These are phyloP conservation scores for Lignosus rhinocerotis DNA, from an alignment of 1,284 basidiomycete species.

Conservation along the genomic window DNA sequence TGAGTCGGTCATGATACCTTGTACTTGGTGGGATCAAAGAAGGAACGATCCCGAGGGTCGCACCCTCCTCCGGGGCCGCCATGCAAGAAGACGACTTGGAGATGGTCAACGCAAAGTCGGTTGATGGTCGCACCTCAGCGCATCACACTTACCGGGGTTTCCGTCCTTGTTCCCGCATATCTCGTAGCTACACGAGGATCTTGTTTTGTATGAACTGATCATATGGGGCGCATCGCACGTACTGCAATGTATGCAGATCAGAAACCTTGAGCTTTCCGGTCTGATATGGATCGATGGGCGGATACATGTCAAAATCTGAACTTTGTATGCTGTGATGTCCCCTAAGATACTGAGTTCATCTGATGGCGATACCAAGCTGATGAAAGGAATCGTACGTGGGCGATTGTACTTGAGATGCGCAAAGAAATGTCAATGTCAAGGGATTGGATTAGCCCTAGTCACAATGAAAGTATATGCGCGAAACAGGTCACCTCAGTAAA, in stretches of 20 bases:
- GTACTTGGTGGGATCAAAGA: slow-evolving; percentile 85
- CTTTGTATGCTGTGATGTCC: neutral
- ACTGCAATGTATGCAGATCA: slow-evolving; percentile 79
- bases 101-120: neutral
- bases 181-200: slow-evolving; percentile 63
- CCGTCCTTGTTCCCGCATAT: slow-evolving; percentile 77
- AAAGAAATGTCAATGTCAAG: too few species aligned
- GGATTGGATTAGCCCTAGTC: too few species aligned
- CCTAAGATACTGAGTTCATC: neutral
- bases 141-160: slow-evolving; percentile 56
- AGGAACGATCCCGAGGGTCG: slow-evolving; percentile 66
- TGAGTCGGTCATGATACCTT: slow-evolving; percentile 45
- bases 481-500: too few species aligned
- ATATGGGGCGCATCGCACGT: slow-evolving; percentile 32
- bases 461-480: too few species aligned
- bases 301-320: slow-evolving; percentile 25
- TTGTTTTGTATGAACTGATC: neutral
- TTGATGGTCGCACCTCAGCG: neutral
- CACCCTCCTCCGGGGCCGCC: slow-evolving; percentile 80
- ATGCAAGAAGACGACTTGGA: slow-evolving; percentile 79
- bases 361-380: too few species aligned
- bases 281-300: slow-evolving; percentile 56
- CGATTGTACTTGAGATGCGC: too few species aligned
- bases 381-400: too few species aligned
- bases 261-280: slow-evolving; percentile 72